Evolutionary conservation across 2,329 filamentous ascomycete species (phyloP).

Genomic region (Neopestalotiopsis clavispora): DNA sequence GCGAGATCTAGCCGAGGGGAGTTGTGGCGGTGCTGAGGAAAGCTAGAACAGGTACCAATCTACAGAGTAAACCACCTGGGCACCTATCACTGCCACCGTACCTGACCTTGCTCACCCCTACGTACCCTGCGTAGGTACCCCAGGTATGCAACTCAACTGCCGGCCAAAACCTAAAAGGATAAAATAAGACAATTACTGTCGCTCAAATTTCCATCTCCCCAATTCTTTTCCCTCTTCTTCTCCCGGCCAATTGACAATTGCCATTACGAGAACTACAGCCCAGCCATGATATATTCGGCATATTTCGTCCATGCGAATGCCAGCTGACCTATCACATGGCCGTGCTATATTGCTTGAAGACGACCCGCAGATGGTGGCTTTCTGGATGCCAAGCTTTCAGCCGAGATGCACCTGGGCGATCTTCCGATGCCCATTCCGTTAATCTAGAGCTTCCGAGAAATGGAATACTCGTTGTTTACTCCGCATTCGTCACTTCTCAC

Average conservation of each 20-base stretch:
- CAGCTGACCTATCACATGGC: background rate
- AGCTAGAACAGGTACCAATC: background rate
- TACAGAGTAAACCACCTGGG: background rate
- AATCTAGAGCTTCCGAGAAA: background rate
- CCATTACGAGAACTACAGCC: background rate
- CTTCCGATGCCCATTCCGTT: background rate
- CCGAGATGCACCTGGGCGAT: conserved; percentile 1
- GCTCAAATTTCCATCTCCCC: background rate
- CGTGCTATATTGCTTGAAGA: background rate
- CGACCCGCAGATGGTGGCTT: background rate
- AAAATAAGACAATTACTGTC: background rate
- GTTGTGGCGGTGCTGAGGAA: background rate
- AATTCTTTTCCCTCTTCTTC: background rate
- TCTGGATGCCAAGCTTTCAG: conserved; percentile 2
- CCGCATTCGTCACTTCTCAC: background rate
- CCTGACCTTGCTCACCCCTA: background rate
- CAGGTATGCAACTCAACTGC: background rate
- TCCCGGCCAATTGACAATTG: background rate
- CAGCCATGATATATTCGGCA: background rate
- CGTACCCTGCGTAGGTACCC: background rate
- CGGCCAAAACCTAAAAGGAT: background rate
- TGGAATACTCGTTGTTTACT: background rate
- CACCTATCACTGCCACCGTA: no score
- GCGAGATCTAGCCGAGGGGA: background rate
- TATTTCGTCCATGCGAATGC: background rate